Conservation (phyloP, 257 asterid species). For the Primulina tabacum region DNA sequence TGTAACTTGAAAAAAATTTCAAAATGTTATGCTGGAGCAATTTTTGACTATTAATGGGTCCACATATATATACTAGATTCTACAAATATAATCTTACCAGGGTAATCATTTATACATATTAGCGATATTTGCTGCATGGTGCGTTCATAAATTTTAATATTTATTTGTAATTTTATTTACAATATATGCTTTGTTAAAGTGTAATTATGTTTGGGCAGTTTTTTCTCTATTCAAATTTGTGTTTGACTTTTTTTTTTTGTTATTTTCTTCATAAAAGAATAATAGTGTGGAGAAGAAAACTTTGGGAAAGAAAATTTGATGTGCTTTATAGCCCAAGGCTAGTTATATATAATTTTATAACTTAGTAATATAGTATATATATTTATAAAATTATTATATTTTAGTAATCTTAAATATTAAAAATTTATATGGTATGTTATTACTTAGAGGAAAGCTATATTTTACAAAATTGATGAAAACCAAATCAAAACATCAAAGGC, state of each 20-base stretch:
- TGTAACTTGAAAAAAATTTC: no score
- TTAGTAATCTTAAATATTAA: not conserved
- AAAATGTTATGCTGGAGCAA: slow-evolving; percentile 11
- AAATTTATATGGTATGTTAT: not conserved
- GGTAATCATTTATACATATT: no score
- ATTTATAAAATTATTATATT: no score
- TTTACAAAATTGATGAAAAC: not conserved
- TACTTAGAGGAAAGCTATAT: not conserved
- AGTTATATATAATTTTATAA: not conserved
- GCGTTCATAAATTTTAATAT: no score
- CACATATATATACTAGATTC: slow-evolving; percentile 3
- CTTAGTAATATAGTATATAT: not conserved
- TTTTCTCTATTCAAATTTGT: not conserved
- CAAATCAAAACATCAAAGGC: not conserved
- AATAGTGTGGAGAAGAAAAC: not conserved
- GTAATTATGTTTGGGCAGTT: not conserved
- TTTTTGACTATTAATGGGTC: not conserved
- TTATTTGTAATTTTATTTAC: no score
- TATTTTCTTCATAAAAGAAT: not conserved
- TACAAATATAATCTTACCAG: not conserved
- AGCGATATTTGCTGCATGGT: not conserved
- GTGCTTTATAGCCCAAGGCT: not conserved
- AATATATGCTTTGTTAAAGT: not conserved
- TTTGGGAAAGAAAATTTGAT: not conserved
- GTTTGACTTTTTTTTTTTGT: not conserved